Evolutionary conservation across 345 rosid genomes (phyloP), one percentile per base, ranked within the genome.

Genomic region (Eucalyptus guilfoylei): DNA sequence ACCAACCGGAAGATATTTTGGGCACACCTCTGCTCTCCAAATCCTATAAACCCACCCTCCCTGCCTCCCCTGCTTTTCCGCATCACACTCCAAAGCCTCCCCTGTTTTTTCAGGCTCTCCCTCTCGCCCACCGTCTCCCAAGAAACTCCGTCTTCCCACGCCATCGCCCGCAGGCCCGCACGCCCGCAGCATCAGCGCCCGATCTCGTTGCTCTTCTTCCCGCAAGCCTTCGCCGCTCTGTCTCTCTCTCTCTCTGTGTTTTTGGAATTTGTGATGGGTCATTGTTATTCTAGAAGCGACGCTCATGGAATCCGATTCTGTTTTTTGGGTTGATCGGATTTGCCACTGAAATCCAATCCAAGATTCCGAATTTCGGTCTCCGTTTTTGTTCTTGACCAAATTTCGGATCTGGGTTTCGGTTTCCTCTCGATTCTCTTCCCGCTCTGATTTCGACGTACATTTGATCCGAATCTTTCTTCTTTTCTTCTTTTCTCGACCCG

Each of bases 231-330:
- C 40, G 64, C 91, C 90, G 90, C 94, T 90, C 91, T 89, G 92
- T 92, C 93, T 88, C 44, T 83, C 24, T 86, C 28, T 88, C 93
- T 89, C 89, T 88, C 19, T 85, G 30, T 48, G 34, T 52, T 14
- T 72, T 30, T 34, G 24, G 40, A 32, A 30, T 19, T 90, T 72
- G 89, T 54, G 89, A 90, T 94, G 92, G 92, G 88, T 60, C 86
- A 87, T 55, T 86, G 67, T 86, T 54, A 8, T 54, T 92, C 90
- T 58, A 47, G 87, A 88, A 87, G 92, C 90, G 45, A 81, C 37
- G 48, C 54, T 89, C 62, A 34, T 88, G 83, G 95, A 17, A 94
- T 94, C 95, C 88, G 95, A 93, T 94, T 92, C 94, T 91, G 89
- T 89, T 92, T 89, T 91, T 91, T 88, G n/a, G 44, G 80, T 89